Base-by-base conservation (phyloP, 805 yeast species). In the Vanderwaltozyma tropicalis region DNA sequence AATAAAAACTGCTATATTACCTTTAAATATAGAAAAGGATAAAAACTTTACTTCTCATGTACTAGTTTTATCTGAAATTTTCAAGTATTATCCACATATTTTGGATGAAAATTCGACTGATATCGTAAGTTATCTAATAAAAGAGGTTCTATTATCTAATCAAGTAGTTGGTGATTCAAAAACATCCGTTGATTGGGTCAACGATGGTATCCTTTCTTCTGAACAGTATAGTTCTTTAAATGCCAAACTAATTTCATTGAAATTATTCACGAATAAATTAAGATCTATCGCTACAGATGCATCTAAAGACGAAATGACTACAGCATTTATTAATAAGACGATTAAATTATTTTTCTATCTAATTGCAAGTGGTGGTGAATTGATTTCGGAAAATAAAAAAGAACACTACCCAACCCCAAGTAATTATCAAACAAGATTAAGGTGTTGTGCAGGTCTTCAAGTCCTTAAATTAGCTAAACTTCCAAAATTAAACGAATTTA, bases 321-420 rank as follows among this genome's bases (percentile, higher is more conserved):
- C 69, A 2, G 64, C 67, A 12, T 59, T 70, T 30, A 74, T 80
- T 0, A 72, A 69, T 39, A 84, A 86, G 13, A 76, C 82, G 0
- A 58, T 85, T 43, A 82, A 80, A 48, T 59, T 86, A 20, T 64
- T 86, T 22, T 65, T 74, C 25, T 74, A 86, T 1, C 63, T 83
- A 25, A 72, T 86, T 34, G 74, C 77, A 1, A 79, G 79, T 52
- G 81, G 82, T 32, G 95, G 95, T 21, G 95, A 87, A 49, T 69
- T 86, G 24, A 73, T 78, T 2, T 44, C 71, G 37, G 54, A 58
- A 41, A 42, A 53, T 18, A 66, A 67, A 38, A 48, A 67, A 4
- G 62, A 57, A 9, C 58, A 61, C 14, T 66, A 59, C 46, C 78
- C 81, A 13, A 81, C 94, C 0, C 94, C 95, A 4, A 62, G 53